Conservation (phyloP, 2,329 filamentous ascomycete species). For the Pestalotiopsis sp. region DNA sequence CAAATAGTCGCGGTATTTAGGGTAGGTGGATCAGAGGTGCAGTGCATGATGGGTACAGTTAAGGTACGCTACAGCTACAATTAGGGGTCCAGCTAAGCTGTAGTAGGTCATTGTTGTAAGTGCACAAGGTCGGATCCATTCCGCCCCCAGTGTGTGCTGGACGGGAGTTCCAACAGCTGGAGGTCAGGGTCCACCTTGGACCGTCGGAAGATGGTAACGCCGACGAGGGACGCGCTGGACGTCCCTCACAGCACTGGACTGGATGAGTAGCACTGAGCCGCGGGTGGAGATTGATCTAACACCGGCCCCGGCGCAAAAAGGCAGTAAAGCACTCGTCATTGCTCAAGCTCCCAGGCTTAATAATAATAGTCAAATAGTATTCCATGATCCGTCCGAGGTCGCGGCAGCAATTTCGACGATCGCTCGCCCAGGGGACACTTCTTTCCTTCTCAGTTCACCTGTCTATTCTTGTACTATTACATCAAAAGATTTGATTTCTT, state of each 20-base stretch:
- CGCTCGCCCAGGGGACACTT: slow-evolving; percentile 1
- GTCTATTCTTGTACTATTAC: slow-evolving; percentile 1
- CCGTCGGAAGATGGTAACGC: slow-evolving; percentile 4
- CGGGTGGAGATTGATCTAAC: neutral
- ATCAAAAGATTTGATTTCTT: neutral
- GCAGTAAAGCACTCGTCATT: slow-evolving; percentile 4
- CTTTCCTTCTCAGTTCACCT: neutral
- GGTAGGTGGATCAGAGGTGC: neutral
- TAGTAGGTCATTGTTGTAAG: neutral
- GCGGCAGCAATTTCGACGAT: slow-evolving; percentile 8
- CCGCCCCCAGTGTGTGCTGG: neutral
- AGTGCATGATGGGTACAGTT: neutral
- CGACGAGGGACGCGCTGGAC: neutral
- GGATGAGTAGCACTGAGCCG: neutral
- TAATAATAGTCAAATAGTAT: slow-evolving; percentile 2
- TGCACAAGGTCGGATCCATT: no score
- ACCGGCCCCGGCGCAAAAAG: slow-evolving; percentile 6
- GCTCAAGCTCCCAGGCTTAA: slow-evolving; percentile 13
- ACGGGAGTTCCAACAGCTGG: neutral
- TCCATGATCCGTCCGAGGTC: slow-evolving; percentile 4
- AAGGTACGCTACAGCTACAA: neutral
- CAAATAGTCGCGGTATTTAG: neutral
- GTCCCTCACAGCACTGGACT: neutral
- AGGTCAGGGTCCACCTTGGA: neutral
- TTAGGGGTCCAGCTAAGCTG: neutral